Evolutionary conservation across 805 yeast genomes (phyloP).

Genomic region (Ogataea nitratoaversa): DNA sequence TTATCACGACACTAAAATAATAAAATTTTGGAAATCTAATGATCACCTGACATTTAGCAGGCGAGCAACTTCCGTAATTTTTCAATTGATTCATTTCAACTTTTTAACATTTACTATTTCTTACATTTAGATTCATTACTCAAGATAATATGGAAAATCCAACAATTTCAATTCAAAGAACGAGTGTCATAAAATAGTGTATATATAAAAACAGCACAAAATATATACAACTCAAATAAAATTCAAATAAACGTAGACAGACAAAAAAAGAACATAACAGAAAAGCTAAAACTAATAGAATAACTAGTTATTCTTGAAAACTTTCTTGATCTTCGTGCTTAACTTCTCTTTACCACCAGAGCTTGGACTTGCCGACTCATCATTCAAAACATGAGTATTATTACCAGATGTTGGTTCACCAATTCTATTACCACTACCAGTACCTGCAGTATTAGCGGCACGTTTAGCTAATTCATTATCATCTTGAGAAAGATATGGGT

Average conservation of each 20-base stretch:
- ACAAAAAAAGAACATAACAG: background rate
- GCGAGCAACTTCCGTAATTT: too few species aligned
- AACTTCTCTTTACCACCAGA: conserved; percentile 15
- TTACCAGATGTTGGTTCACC: conserved; percentile 5
- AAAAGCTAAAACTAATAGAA: background rate
- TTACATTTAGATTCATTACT: too few species aligned
- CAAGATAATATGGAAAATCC: too few species aligned
- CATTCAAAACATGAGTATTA: conserved; percentile 7
- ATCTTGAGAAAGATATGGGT: conserved; percentile 11
- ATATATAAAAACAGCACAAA: too few species aligned
- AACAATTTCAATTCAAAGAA: too few species aligned
- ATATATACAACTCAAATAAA: background rate
- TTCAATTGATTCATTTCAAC: too few species aligned
- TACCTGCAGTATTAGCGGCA: conserved; percentile 15
- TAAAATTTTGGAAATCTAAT: too few species aligned
- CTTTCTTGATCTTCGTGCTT: conserved; percentile 15
- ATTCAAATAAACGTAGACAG: background rate
- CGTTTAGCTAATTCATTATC: conserved; percentile 17
- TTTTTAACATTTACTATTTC: too few species aligned
- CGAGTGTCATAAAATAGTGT: too few species aligned
- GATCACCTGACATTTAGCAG: too few species aligned
- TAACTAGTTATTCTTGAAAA: conserved; percentile 5
- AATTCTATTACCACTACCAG: conserved; percentile 1
- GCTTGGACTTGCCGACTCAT: conserved; percentile 4
- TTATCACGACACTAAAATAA: too few species aligned